These are phyloP conservation scores for Lathyrus sativus DNA, from an alignment of 306 rosid genomes.

Conservation along the genomic window DNA sequence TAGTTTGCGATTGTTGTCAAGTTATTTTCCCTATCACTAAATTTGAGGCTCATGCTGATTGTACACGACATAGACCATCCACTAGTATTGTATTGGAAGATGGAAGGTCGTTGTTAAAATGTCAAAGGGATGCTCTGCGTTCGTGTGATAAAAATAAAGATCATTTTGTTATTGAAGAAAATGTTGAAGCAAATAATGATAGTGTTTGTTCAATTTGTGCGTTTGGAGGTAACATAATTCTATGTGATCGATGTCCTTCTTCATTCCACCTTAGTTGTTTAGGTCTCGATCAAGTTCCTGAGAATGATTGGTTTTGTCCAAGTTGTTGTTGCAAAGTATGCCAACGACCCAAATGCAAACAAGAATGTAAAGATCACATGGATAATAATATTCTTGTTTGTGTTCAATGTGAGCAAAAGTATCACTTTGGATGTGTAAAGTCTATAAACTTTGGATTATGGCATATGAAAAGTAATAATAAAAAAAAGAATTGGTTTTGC, in stretches of 20 bases:
- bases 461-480: background rate
- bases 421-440: conserved; percentile 54
- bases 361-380: background rate
- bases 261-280: conserved; percentile 54
- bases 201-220: conserved; percentile 52
- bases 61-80: conserved; percentile 62
- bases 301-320: conserved; percentile 71
- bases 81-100: conserved; percentile 59
- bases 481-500: conserved; percentile 47
- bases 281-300: conserved; percentile 41
- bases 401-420: conserved; percentile 55
- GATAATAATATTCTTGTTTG: conserved; percentile 40
- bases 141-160: background rate
- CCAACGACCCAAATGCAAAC: conserved; percentile 10
- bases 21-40: conserved; percentile 36
- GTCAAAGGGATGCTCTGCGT: conserved; percentile 39
- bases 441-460: background rate
- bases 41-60: conserved; percentile 64
- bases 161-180: background rate
- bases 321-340: conserved; percentile 62
- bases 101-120: conserved; percentile 57
- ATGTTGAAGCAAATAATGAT: conserved; percentile 29
- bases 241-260: conserved; percentile 67
- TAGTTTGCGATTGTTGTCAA: conserved; percentile 62
- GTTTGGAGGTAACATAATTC: conserved; percentile 53